Evolutionary conservation across 176 grass and related monocot genomes (phyloP).

Genomic region (Oropetium thomaeum): DNA sequence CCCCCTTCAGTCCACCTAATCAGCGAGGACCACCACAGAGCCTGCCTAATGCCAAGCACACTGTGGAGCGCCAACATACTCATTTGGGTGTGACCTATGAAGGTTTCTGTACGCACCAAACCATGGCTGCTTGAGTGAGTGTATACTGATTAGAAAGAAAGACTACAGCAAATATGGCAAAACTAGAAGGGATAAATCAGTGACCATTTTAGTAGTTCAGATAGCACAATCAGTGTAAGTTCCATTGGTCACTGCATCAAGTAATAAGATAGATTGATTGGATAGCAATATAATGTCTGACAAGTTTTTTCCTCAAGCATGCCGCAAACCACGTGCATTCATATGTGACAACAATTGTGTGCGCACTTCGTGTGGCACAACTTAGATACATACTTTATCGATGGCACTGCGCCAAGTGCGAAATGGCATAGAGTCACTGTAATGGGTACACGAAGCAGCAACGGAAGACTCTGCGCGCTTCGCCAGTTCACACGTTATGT

Average conservation of each 20-base stretch:
- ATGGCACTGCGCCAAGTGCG: neutral
- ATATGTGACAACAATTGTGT: neutral
- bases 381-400: neutral
- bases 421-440: neutral
- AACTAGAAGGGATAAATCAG: too few species aligned
- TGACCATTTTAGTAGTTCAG: neutral
- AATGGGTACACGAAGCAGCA: neutral
- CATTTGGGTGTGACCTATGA: neutral
- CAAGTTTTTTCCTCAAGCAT: neutral
- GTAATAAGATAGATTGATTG: neutral
- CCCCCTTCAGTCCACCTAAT: neutral
- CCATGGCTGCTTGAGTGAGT: neutral
- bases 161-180: neutral
- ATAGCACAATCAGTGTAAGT: neutral
- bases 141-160: neutral
- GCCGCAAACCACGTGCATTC: neutral
- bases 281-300: neutral
- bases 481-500: constrained; percentile 5
- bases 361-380: neutral
- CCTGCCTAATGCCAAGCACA: neutral
- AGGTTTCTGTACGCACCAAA: too few species aligned
- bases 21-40: neutral
- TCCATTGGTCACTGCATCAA: neutral
- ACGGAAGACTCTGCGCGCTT: neutral
- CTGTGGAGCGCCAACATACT: neutral